These are phyloP conservation scores for Craterostigma plantagineum DNA, from an alignment of 257 asterid species.

Conservation along the genomic window DNA sequence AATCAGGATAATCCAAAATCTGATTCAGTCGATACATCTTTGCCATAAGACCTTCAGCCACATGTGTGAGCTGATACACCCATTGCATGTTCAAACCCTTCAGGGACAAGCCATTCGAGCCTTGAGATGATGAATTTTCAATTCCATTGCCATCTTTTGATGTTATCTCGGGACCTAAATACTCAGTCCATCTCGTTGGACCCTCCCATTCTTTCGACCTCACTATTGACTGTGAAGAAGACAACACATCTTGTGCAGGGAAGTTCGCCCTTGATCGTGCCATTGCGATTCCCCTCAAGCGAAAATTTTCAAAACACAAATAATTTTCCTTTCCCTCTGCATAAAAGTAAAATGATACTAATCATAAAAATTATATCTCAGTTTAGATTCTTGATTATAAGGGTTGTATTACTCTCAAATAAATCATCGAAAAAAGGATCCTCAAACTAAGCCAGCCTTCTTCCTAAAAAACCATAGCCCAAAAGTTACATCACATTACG, in stretches of 20 bases:
- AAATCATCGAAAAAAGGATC: too few relatives aligned
- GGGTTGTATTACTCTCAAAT: too few relatives aligned
- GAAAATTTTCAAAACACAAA: slow-evolving; percentile 12
- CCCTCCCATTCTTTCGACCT: slow-evolving; percentile 86
- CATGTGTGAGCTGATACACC: slow-evolving; percentile 91
- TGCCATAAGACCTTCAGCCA: slow-evolving; percentile 96
- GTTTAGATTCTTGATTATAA: too few relatives aligned
- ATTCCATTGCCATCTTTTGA: slow-evolving; percentile 33
- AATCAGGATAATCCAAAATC: slow-evolving; percentile 90
- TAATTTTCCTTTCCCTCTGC: not conserved
- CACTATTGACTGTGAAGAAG: slow-evolving; percentile 39
- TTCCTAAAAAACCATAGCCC: too few relatives aligned
- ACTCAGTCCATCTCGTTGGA: slow-evolving; percentile 86
- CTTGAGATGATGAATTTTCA: slow-evolving; percentile 29
- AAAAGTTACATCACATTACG: too few relatives aligned
- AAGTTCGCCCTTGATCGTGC: slow-evolving; percentile 52
- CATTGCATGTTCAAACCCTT: slow-evolving; percentile 96
- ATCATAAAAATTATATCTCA: too few relatives aligned
- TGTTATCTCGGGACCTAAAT: slow-evolving; percentile 60
- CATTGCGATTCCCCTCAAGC: slow-evolving; percentile 44
- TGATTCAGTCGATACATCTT: slow-evolving; percentile 88
- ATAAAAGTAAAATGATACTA: too few relatives aligned
- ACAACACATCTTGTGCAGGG: slow-evolving; percentile 46
- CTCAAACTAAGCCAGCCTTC: too few relatives aligned
- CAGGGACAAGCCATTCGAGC: slow-evolving; percentile 30